Percentiles rank a stretch among this genome's conserved stretches.
Evolutionary conservation across 2,329 filamentous ascomycete genomes (phyloP).

Genomic region (Dothiorella sarmentorum): DNA sequence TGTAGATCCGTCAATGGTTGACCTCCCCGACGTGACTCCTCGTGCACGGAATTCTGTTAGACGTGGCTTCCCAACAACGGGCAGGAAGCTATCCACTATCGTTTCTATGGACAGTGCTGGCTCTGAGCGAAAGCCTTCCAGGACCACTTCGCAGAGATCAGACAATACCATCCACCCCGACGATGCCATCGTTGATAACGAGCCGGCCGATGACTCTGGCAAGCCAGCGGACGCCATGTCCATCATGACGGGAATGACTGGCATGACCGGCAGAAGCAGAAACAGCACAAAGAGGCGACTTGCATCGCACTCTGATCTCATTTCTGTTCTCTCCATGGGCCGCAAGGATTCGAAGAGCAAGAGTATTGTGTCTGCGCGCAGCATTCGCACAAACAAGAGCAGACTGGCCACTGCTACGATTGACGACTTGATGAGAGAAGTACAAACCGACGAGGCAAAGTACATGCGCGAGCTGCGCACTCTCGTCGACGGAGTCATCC

Average conservation of each 20-base stretch:
- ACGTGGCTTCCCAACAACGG: conserved; percentile 51
- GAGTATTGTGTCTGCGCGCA: conserved; percentile 70
- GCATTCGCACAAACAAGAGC: conserved; percentile 70
- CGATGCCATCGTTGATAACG: conserved; percentile 14
- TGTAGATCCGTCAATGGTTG: conserved; percentile 31
- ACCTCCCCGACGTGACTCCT: conserved; percentile 32
- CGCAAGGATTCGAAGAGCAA: conserved; percentile 48
- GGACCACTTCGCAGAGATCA: conserved; percentile 3
- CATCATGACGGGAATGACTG: conserved; percentile 12
- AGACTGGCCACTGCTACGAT: conserved; percentile 65
- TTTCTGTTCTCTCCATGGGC: conserved; percentile 79
- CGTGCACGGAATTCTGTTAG: conserved; percentile 27
- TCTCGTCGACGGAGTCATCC: conserved; percentile 90
- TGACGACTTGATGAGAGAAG: conserved; percentile 72
- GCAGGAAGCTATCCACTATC: conserved; percentile 57
- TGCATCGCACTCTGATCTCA: conserved; percentile 88
- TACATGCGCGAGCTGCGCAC: conserved; percentile 91
- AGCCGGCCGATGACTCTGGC: neutral
- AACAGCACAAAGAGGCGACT: conserved; percentile 61
- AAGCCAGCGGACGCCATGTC: conserved; percentile 9
- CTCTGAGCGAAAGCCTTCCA: conserved; percentile 24
- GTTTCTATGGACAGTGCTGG: conserved; percentile 54
- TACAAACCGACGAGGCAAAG: conserved; percentile 77
- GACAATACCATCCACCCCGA: conserved; percentile 19
- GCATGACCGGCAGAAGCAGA: conserved; percentile 37